Evolutionary conservation across 2,329 filamentous ascomycete genomes (phyloP).

Genomic region (Diaporthe australafricana): DNA sequence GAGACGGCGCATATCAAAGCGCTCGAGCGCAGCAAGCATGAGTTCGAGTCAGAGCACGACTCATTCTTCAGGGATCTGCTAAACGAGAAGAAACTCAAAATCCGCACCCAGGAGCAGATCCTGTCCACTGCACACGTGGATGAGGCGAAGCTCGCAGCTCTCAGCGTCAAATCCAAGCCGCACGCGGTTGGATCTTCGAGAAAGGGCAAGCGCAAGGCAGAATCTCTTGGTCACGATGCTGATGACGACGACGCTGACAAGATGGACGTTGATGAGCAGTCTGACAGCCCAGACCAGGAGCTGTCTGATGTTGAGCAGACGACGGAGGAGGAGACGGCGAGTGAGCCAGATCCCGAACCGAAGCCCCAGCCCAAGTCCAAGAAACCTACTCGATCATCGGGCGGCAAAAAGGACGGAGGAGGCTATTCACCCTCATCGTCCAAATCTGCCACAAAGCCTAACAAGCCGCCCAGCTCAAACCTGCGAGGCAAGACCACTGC

Average conservation of each 20-base stretch:
- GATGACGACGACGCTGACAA: slow-evolving; percentile 8
- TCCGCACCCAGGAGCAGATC: slow-evolving; percentile 77
- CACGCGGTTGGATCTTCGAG: slow-evolving; percentile 17
- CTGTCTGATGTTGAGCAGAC: slow-evolving; percentile 26
- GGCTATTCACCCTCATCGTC: slow-evolving; percentile 17
- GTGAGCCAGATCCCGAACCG: slow-evolving; percentile 26
- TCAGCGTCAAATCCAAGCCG: background rate
- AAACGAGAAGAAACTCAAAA: slow-evolving; percentile 85
- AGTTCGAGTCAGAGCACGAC: slow-evolving; percentile 74
- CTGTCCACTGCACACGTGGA: slow-evolving; percentile 57
- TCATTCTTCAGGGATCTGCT: slow-evolving; percentile 77
- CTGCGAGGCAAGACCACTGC: slow-evolving; percentile 18
- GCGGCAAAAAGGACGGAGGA: slow-evolving; percentile 18
- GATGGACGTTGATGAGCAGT: slow-evolving; percentile 32
- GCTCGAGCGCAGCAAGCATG: slow-evolving; percentile 72
- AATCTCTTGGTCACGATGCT: background rate
- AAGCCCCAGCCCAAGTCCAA: background rate
- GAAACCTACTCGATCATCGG: background rate
- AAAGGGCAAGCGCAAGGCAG: slow-evolving; percentile 36
- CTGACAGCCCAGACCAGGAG: background rate
- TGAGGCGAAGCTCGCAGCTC: slow-evolving; percentile 23
- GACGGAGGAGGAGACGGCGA: slow-evolving; percentile 33
- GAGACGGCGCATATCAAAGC: slow-evolving; percentile 74
- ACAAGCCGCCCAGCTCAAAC: slow-evolving; percentile 21
- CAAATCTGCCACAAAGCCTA: slow-evolving; percentile 2